A percentile compares a stretch with the other conserved stretches of the same genome.
phyloP scores from a whole-genome alignment of 2,329 filamentous ascomycete species.

The Pseudophaeomoniella oleicola region DNA sequence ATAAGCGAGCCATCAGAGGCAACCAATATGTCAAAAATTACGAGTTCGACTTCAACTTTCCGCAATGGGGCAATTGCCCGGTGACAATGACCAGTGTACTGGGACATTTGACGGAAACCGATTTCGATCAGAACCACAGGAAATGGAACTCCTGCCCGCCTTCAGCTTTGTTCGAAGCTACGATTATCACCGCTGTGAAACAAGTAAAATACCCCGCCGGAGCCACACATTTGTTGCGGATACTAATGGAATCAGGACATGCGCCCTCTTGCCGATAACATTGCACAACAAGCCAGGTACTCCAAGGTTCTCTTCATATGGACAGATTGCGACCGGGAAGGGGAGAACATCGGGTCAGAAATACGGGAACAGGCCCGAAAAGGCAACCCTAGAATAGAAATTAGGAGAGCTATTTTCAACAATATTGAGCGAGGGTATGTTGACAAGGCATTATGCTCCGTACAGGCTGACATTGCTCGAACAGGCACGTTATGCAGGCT shows the following conservation, averaged over 20 bases:
- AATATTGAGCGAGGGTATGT: slow-evolving; percentile 82
- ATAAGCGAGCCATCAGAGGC: slow-evolving; percentile 51
- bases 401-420: slow-evolving; percentile 83
- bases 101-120: slow-evolving; percentile 70
- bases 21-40: slow-evolving; percentile 87
- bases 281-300: slow-evolving; percentile 60
- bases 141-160: slow-evolving; percentile 74
- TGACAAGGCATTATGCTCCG: slow-evolving; percentile 6
- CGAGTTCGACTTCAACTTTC: slow-evolving; percentile 77
- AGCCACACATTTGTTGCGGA: too few relatives aligned
- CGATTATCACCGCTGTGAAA: slow-evolving; percentile 53
- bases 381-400: slow-evolving; percentile 57
- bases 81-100: slow-evolving; percentile 91
- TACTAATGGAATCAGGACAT: too few relatives aligned
- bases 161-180: slow-evolving; percentile 64
- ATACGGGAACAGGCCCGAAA: slow-evolving; percentile 67
- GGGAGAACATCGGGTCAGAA: slow-evolving; percentile 88
- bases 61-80: slow-evolving; percentile 61
- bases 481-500: slow-evolving; percentile 71
- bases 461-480: too few relatives aligned
- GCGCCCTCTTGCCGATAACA: slow-evolving; percentile 68
- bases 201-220: slow-evolving; percentile 33
- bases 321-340: slow-evolving; percentile 97
- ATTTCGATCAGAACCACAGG: slow-evolving; percentile 61
- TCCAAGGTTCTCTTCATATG: slow-evolving; percentile 78